phyloP scores from a whole-genome alignment of 2,329 filamentous ascomycete genomes.

The Fusarium austroafricanum region DNA sequence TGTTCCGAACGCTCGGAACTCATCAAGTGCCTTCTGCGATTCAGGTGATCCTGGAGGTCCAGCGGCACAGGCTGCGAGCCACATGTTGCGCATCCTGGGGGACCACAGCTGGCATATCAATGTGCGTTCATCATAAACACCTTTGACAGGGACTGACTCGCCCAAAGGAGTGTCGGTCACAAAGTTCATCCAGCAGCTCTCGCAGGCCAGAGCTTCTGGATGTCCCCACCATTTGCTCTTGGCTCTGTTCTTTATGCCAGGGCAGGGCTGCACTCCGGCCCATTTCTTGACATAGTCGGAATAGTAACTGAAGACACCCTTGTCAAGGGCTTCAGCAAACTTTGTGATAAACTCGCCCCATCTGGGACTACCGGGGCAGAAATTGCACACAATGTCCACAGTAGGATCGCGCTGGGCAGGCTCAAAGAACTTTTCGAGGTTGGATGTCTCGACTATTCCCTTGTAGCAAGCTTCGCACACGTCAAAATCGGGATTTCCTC shows the following conservation, averaged over 20 bases:
- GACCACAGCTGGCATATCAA: slow-evolving; percentile 54
- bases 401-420: slow-evolving; percentile 26
- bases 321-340: slow-evolving; percentile 48
- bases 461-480: slow-evolving; percentile 52
- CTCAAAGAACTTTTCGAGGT: slow-evolving; percentile 48
- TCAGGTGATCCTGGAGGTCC: slow-evolving; percentile 43
- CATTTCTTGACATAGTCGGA: slow-evolving; percentile 47
- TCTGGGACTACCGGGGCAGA: slow-evolving; percentile 44
- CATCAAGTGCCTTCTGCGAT: slow-evolving; percentile 40
- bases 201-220: slow-evolving; percentile 49
- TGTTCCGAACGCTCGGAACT: slow-evolving; percentile 46
- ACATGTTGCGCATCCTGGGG: slow-evolving; percentile 54
- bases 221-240: slow-evolving; percentile 53
- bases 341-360: slow-evolving; percentile 43
- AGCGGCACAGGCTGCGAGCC: slow-evolving; percentile 45
- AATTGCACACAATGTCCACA: slow-evolving; percentile 47
- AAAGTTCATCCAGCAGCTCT: slow-evolving; percentile 51
- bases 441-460: slow-evolving; percentile 46
- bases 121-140: slow-evolving; percentile 36
- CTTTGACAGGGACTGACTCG: slow-evolving; percentile 42
- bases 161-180: slow-evolving; percentile 46
- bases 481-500: slow-evolving; percentile 38
- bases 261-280: slow-evolving; percentile 45
- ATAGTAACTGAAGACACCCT: slow-evolving; percentile 49
- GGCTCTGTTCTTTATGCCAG: slow-evolving; percentile 42